A percentile compares a stretch with the other conserved stretches of the same genome.
phyloP scores from a whole-genome alignment of 768 basidiomycete species.

The Heimioporus sp. region DNA sequence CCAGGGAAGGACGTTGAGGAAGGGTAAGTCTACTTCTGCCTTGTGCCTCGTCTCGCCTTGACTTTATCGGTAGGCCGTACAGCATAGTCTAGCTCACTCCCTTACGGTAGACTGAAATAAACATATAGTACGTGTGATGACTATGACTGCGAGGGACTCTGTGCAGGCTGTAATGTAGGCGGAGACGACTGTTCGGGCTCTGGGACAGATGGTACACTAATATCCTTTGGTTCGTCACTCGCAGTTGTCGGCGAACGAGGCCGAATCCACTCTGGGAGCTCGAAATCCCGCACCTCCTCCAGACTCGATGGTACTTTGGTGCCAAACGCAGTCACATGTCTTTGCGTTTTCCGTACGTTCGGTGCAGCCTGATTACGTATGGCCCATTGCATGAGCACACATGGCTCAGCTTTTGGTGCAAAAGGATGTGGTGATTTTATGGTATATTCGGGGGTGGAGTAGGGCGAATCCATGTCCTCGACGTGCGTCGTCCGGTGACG shows the following conservation, averaged over 20 bases:
- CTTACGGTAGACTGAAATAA: conserved; percentile 22
- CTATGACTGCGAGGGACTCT: conserved; percentile 9
- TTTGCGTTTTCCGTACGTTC: conserved; percentile 46
- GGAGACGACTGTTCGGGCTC: conserved; percentile 2
- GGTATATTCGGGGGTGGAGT: conserved; percentile 23
- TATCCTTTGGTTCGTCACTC: conserved; percentile 6
- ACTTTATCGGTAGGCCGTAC: background rate
- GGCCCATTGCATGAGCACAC: conserved; percentile 48
- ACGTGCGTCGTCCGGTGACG: conserved; percentile 21
- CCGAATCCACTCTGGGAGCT: conserved; percentile 54
- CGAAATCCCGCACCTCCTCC: conserved; percentile 51
- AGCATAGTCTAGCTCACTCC: conserved; percentile 11
- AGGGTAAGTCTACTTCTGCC: conserved; percentile 9
- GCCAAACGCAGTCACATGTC: conserved; percentile 61
- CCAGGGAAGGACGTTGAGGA: conserved; percentile 4
- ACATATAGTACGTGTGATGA: conserved; percentile 25
- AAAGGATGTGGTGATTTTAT: conserved; percentile 7
- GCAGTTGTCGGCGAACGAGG: conserved; percentile 17
- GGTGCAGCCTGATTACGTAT: conserved; percentile 44
- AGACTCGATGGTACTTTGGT: conserved; percentile 49
- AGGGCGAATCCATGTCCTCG: conserved; percentile 23
- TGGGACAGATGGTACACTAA: background rate
- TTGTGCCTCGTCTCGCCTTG: background rate
- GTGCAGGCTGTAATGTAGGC: conserved; percentile 13
- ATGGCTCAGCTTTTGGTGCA: conserved; percentile 26